Percentiles rank a stretch among this genome's conserved stretches.
These are phyloP conservation scores for Albatrellus sp. DNA, from an alignment of 1,284 basidiomycete species.

Conservation along the genomic window DNA sequence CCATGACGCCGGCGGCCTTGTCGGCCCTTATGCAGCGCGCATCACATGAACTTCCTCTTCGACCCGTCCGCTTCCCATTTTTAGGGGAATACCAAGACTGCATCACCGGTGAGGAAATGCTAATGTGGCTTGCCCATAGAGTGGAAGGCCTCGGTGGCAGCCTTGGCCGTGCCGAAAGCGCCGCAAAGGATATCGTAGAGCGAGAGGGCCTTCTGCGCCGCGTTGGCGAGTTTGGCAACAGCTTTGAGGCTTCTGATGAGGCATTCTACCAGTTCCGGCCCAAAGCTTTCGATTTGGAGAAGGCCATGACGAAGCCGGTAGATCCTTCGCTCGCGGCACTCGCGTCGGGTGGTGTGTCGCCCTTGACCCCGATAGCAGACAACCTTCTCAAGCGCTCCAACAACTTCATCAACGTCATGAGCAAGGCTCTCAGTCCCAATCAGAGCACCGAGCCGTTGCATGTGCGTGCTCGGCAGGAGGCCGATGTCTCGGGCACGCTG, in stretches of 20 bases:
- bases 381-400: constrained; percentile 56
- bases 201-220: constrained; percentile 63
- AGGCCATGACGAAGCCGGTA: constrained; percentile 20
- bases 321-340: constrained; percentile 13
- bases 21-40: constrained; percentile 59
- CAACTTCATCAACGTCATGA: constrained; percentile 59
- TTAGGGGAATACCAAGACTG: constrained; percentile 82
- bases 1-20: constrained; percentile 50
- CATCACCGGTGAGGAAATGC: constrained; percentile 75
- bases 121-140: constrained; percentile 60
- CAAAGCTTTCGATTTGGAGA: constrained; percentile 61
- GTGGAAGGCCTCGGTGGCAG: constrained; percentile 60
- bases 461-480: constrained; percentile 61
- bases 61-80: constrained; percentile 62
- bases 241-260: constrained; percentile 62
- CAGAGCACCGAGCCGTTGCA: constrained; percentile 47
- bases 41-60: constrained; percentile 47
- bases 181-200: constrained; percentile 66
- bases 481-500: constrained; percentile 62
- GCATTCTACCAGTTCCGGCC: constrained; percentile 73
- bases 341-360: constrained; percentile 5
- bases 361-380: constrained; percentile 33
- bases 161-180: constrained; percentile 69
- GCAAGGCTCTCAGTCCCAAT: constrained; percentile 50
- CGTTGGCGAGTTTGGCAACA: constrained; percentile 71